Percentiles rank a stretch among this genome's conserved stretches.
These are phyloP conservation scores for Clarireedia homoeocarpa DNA, from an alignment of 2,329 filamentous ascomycete species.

Conservation along the genomic window DNA sequence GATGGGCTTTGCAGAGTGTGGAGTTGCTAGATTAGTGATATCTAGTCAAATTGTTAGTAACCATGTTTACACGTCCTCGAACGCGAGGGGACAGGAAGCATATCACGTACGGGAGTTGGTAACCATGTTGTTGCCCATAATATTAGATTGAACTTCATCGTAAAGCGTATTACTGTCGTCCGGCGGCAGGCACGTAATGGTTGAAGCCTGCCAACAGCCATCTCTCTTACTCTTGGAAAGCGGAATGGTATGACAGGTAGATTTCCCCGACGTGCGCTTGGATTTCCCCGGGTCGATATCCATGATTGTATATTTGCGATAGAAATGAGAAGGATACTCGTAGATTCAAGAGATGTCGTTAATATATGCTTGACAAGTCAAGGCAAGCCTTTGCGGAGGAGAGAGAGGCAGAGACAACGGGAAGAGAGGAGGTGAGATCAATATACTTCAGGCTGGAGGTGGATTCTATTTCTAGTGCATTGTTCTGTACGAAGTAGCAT, in stretches of 20 bases:
- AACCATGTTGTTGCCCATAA: constrained; percentile 2
- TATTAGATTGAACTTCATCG: constrained; percentile 2
- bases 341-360: neutral
- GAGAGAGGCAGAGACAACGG: neutral
- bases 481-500: no score
- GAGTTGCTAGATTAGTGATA: neutral
- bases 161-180: constrained; percentile 1
- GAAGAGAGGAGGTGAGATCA: neutral
- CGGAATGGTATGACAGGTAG: neutral
- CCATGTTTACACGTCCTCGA: no score
- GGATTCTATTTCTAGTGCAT: no score
- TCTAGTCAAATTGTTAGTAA: neutral
- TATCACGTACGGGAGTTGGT: neutral
- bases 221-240: constrained; percentile 6
- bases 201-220: constrained; percentile 2
- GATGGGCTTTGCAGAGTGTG: constrained; percentile 4
- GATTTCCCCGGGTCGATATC: neutral
- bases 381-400: neutral
- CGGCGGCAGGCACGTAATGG: neutral
- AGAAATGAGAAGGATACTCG: neutral
- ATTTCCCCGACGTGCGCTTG: constrained; percentile 1
- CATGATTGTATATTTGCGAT: neutral
- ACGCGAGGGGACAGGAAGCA: neutral
- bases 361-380: neutral
- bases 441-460: neutral